These are phyloP conservation scores for Exserohilum turcica DNA, from an alignment of 2,329 filamentous ascomycete species.

Conservation along the genomic window DNA sequence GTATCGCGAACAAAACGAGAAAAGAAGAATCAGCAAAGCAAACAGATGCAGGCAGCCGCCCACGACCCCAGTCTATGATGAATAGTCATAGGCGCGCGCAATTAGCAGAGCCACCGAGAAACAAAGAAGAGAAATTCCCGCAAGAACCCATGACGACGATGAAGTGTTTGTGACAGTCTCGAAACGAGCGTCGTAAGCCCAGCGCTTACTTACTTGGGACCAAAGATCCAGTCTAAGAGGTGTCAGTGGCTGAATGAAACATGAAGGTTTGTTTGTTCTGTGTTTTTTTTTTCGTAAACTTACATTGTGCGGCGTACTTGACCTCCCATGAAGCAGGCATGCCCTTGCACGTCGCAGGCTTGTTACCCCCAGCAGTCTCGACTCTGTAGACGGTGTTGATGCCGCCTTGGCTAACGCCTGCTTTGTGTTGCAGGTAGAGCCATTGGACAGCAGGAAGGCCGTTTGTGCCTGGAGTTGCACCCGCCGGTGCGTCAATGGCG, in stretches of 20 bases:
- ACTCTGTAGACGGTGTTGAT: slow-evolving; percentile 55
- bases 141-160: no score
- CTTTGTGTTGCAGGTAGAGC: slow-evolving; percentile 53
- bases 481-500: slow-evolving; percentile 58
- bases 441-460: slow-evolving; percentile 51
- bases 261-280: not conserved
- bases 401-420: slow-evolving; percentile 45
- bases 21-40: slow-evolving; percentile 1
- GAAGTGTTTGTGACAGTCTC: slow-evolving; percentile 11
- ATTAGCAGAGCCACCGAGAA: slow-evolving; percentile 1
- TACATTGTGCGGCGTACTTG: slow-evolving; percentile 51
- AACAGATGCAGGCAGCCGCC: not conserved
- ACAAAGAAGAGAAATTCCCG: no score
- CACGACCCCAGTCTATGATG: not conserved
- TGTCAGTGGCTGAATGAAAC: slow-evolving; percentile 7
- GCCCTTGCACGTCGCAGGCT: slow-evolving; percentile 48
- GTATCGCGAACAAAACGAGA: slow-evolving; percentile 17
- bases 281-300: slow-evolving; percentile 3
- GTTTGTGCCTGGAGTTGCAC: slow-evolving; percentile 47
- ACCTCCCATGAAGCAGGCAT: slow-evolving; percentile 44
- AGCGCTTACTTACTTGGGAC: slow-evolving; percentile 30
- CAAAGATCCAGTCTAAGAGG: slow-evolving; percentile 53
- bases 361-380: slow-evolving; percentile 55
- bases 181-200: slow-evolving; percentile 15
- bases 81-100: slow-evolving; percentile 7